A percentile compares a stretch with the other conserved stretches of the same genome.
phyloP scores from a whole-genome alignment of 805 yeast species.

The Suhomyces sp. region DNA sequence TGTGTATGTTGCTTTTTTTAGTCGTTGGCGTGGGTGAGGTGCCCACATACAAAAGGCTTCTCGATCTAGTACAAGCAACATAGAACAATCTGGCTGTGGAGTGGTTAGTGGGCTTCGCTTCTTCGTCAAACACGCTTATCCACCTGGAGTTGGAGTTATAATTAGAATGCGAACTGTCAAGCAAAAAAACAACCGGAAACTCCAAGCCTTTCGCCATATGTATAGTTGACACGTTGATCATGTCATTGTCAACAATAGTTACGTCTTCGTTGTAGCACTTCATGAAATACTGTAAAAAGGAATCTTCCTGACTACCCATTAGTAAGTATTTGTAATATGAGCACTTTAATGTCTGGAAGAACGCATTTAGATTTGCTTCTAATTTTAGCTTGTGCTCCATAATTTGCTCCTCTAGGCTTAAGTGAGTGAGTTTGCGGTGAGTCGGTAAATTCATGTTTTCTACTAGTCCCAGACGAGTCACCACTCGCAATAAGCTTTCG shows the following conservation, averaged over 20 bases:
- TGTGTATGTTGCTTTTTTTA: background rate
- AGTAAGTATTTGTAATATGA: slow-evolving; percentile 13
- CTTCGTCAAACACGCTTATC: slow-evolving; percentile 2
- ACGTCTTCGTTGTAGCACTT: slow-evolving; percentile 38
- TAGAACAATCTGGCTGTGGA: slow-evolving; percentile 48
- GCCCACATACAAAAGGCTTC: slow-evolving; percentile 39
- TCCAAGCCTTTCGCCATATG: slow-evolving; percentile 76
- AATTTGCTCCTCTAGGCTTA: background rate
- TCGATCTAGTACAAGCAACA: slow-evolving; percentile 68
- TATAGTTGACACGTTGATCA: slow-evolving; percentile 60
- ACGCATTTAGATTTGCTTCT: slow-evolving; percentile 14
- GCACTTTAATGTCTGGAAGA: slow-evolving; percentile 18
- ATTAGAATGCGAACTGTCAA: slow-evolving; percentile 7
- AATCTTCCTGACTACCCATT: slow-evolving; percentile 5
- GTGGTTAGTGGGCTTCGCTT: slow-evolving; percentile 2
- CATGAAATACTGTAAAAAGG: slow-evolving; percentile 39
- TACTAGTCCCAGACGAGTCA: slow-evolving; percentile 29
- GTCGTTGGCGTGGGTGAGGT: background rate
- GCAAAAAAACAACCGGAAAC: slow-evolving; percentile 63
- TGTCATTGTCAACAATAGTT: slow-evolving; percentile 22
- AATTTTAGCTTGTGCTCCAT: slow-evolving; percentile 9
- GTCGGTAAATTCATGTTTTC: slow-evolving; percentile 20
- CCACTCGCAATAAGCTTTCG: slow-evolving; percentile 27
- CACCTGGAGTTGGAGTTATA: slow-evolving; percentile 3
- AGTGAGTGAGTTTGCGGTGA: background rate